A percentile compares a stretch with the other conserved stretches of the same genome.
Evolutionary conservation across 768 basidiomycete species (phyloP).

Genomic region (Calvatia gigantea): DNA sequence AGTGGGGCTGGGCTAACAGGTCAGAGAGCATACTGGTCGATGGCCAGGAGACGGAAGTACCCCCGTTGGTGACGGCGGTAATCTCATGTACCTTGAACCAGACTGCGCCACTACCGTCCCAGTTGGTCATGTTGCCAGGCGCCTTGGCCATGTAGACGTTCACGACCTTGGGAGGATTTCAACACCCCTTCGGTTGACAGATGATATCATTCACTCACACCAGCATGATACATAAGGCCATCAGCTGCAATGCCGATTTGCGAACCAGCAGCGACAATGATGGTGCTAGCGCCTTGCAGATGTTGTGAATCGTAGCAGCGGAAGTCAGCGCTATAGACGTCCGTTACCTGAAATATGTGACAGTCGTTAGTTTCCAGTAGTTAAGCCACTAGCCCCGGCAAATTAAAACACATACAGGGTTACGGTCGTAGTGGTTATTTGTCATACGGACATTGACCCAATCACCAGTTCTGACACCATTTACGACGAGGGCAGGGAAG

Average conservation of each 20-base stretch:
- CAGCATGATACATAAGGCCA: slow-evolving; percentile 44
- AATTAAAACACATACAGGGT: slow-evolving; percentile 27
- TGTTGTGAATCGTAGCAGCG: slow-evolving; percentile 43
- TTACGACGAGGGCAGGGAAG: slow-evolving; percentile 39
- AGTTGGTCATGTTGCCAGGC: slow-evolving; percentile 33
- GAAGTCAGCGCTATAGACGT: slow-evolving; percentile 44
- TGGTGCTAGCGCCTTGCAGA: slow-evolving; percentile 35
- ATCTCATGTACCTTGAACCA: slow-evolving; percentile 46
- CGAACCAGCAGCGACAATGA: slow-evolving; percentile 41
- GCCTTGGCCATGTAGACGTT: slow-evolving; percentile 46
- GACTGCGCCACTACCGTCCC: slow-evolving; percentile 37
- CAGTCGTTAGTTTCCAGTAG: neutral
- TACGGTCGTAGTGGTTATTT: slow-evolving; percentile 40
- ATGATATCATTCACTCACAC: slow-evolving; percentile 21
- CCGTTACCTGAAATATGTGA: slow-evolving; percentile 31
- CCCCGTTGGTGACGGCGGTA: slow-evolving; percentile 37
- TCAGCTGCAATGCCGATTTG: slow-evolving; percentile 39
- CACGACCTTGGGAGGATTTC: slow-evolving; percentile 18
- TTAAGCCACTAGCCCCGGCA: too few species aligned
- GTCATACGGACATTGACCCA: slow-evolving; percentile 44
- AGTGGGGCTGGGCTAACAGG: neutral
- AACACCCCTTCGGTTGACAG: neutral
- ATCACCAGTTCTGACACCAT: slow-evolving; percentile 32
- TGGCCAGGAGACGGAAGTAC: slow-evolving; percentile 35
- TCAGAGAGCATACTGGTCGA: slow-evolving; percentile 22